Conservation (phyloP, 441 rosid genomes). For the Macaranga tanarius region DNA sequence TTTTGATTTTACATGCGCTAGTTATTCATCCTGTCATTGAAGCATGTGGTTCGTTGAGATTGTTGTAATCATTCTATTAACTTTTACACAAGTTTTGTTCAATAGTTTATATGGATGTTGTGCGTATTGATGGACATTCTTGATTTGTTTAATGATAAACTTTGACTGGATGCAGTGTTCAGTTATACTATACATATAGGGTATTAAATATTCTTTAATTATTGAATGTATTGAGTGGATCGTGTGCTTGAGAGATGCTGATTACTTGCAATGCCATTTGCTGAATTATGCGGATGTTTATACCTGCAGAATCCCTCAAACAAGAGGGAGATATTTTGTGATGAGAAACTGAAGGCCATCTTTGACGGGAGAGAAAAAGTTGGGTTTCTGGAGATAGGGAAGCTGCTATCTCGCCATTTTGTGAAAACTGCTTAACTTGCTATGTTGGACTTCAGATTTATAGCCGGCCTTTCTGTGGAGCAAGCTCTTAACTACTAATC, state of each 20-base stretch:
- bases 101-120: background rate
- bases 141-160: background rate
- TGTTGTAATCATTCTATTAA: background rate
- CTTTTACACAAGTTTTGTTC: background rate
- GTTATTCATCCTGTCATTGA: too few relatives aligned
- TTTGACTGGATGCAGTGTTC: background rate
- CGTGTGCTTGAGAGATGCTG: background rate
- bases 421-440: conserved; percentile 39
- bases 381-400: conserved; percentile 57
- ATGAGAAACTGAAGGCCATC: conserved; percentile 62
- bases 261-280: background rate
- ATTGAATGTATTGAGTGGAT: background rate
- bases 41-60: too few relatives aligned
- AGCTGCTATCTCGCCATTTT: conserved; percentile 59
- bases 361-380: conserved; percentile 63
- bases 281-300: background rate
- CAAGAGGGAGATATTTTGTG: conserved; percentile 61
- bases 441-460: conserved; percentile 3
- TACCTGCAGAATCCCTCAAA: conserved; percentile 62
- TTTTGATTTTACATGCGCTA: too few relatives aligned
- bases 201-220: background rate
- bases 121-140: too few relatives aligned
- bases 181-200: background rate
- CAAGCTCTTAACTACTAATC: conserved; percentile 14
- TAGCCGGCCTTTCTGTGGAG: conserved; percentile 7